These are phyloP conservation scores for Graphilbum fragrans DNA, from an alignment of 2,329 filamentous ascomycete species.

Conservation along the genomic window DNA sequence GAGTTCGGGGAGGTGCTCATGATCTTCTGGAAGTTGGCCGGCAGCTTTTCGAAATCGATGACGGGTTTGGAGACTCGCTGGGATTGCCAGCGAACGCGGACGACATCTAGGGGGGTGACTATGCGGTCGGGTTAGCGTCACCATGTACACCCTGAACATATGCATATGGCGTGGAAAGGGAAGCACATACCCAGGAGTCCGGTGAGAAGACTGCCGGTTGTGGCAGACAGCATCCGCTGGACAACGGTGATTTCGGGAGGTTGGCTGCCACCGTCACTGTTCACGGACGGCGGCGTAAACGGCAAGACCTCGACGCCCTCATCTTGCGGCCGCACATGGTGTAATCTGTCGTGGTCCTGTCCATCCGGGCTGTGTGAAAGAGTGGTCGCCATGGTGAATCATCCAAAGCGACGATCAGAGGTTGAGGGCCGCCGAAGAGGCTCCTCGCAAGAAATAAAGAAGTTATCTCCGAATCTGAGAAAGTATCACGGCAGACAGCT, in stretches of 20 bases:
- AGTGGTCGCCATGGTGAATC: not conserved
- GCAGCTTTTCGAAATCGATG: slow-evolving; percentile 26
- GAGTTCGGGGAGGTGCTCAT: slow-evolving; percentile 47
- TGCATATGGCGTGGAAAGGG: not conserved
- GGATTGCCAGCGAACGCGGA: slow-evolving; percentile 87
- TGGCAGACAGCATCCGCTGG: slow-evolving; percentile 93
- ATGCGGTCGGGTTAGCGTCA: not conserved
- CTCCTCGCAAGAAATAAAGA: no score
- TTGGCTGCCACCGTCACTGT: slow-evolving; percentile 21
- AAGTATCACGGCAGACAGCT: no score
- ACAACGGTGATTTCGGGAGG: slow-evolving; percentile 60
- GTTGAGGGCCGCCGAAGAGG: no score
- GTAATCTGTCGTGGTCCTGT: slow-evolving; percentile 26
- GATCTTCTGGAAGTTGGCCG: slow-evolving; percentile 43
- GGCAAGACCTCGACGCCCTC: slow-evolving; percentile 16
- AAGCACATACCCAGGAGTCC: slow-evolving; percentile 61
- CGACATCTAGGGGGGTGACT: slow-evolving; percentile 95
- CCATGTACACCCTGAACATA: not conserved
- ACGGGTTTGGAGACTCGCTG: slow-evolving; percentile 38
- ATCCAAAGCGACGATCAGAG: no score
- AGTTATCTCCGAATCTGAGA: no score
- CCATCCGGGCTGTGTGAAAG: slow-evolving; percentile 13
- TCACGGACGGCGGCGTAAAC: slow-evolving; percentile 19
- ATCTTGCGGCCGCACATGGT: slow-evolving; percentile 15
- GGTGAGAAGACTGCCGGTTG: slow-evolving; percentile 80